Conservation (phyloP, 331 rosid species). For the Spiraea crenata region DNA sequence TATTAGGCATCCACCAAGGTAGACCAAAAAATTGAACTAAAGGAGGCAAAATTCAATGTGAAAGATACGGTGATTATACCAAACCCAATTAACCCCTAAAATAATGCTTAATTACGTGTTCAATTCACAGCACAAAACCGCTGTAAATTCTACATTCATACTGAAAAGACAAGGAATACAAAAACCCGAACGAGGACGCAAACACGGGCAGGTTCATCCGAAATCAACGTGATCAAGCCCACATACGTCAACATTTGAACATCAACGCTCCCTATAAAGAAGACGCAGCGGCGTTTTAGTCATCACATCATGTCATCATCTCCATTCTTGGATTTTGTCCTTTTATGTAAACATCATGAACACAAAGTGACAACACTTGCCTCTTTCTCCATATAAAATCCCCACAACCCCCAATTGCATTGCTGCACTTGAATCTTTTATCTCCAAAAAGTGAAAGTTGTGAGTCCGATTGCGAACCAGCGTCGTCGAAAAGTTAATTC, state of each 20-base stretch:
- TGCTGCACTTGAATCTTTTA: not conserved
- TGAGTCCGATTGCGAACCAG: not conserved
- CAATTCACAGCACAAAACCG: no score
- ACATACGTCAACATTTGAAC: slow-evolving; percentile 14
- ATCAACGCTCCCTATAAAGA: not conserved
- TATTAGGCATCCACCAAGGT: no score
- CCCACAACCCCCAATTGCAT: not conserved
- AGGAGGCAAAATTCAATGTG: no score
- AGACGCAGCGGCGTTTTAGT: not conserved
- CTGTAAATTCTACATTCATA: no score
- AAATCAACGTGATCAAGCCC: not conserved
- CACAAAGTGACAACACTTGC: slow-evolving; percentile 38
- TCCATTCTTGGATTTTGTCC: not conserved
- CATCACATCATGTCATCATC: slow-evolving; percentile 15
- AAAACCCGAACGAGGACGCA: slow-evolving; percentile 19
- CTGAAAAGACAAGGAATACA: no score
- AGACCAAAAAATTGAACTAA: no score
- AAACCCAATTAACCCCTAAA: no score
- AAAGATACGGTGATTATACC: no score
- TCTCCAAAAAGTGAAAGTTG: not conserved
- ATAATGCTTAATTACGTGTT: no score
- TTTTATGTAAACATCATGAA: slow-evolving; percentile 40
- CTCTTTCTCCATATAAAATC: not conserved
- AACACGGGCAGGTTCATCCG: slow-evolving; percentile 16
- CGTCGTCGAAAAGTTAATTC: no score